These are phyloP conservation scores for Termitomyces sp. DNA, from an alignment of 768 basidiomycete genomes.

Conservation along the genomic window DNA sequence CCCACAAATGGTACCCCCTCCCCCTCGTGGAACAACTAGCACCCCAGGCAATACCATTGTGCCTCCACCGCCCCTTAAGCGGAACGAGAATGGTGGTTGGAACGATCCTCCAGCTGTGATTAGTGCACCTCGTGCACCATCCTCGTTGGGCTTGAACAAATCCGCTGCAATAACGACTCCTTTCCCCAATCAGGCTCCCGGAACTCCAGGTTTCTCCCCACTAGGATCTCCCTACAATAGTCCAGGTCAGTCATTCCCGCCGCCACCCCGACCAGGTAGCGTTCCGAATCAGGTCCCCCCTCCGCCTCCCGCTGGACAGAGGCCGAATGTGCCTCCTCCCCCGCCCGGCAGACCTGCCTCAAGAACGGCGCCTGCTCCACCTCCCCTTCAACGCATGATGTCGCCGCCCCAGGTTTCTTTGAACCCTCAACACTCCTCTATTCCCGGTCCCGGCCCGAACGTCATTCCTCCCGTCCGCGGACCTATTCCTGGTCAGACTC, in stretches of 20 bases:
- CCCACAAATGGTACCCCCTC: conserved; percentile 35
- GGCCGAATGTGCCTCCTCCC: conserved; percentile 31
- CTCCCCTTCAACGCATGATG: conserved; percentile 39
- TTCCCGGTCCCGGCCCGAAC: conserved; percentile 45
- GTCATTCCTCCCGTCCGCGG: conserved; percentile 42
- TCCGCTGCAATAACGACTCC: conserved; percentile 80
- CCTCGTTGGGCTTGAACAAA: conserved; percentile 45
- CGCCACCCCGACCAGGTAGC: conserved; percentile 65
- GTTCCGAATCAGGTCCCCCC: conserved; percentile 48
- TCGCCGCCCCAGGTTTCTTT: conserved; percentile 40
- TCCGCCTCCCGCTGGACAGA: conserved; percentile 34
- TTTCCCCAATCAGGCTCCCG: conserved; percentile 67
- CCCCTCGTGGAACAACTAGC: conserved; percentile 36
- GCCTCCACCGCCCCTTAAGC: conserved; percentile 52
- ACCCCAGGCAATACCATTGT: conserved; percentile 21
- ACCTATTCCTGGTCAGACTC: conserved; percentile 39
- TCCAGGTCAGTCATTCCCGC: conserved; percentile 49
- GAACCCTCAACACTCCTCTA: conserved; percentile 34
- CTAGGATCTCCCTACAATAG: conserved; percentile 41
- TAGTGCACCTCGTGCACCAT: conserved; percentile 48
- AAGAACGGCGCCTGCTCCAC: conserved; percentile 23
- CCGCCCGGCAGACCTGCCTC: conserved; percentile 31
- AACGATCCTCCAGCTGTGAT: conserved; percentile 77
- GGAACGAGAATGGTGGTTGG: conserved; percentile 79
- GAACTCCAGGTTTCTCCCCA: conserved; percentile 42